Evolutionary conservation across 2,329 filamentous ascomycete species (phyloP), one percentile per base, ranked within the genome.

Genomic region (Myriosclerotinia duriaeana): DNA sequence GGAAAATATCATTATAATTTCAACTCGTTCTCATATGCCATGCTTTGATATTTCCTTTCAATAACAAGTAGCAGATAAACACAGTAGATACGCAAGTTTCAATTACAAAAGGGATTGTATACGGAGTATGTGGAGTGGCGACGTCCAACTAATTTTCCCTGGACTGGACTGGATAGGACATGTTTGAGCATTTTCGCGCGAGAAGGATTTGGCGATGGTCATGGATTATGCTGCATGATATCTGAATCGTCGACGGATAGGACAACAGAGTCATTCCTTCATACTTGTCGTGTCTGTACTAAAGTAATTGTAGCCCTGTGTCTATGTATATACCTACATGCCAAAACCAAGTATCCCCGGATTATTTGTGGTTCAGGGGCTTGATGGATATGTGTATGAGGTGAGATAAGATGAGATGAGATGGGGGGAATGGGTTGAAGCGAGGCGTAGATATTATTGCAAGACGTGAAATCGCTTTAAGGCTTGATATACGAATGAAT

Each of bases 151-250:
- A 38, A 48, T n/a, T 50, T 26, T 48, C 22, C 26, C 42, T 60
- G 8, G 44, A 14, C 30, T 26, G 14, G 34, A 14, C 2, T 12
- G n/a, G 58, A 50, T 36, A 50, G 2, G 15, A 11, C 7, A 38
- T 38, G 15, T 46, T 54, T 53, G 64, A 61, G 20, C 6, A 22
- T 46, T 50, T n/a, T 53, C 55, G 46, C 15, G 38, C 26, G 48
- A 66, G 64, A 53, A 61, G 64, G 55, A 66, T 66, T 61, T 26
- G 38, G 38, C 50, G 12, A 17, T n/a, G 30, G 5, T 20, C 63
- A 53, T 53, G 54, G 63, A 3, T 60, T 42, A 44, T 65, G 46
- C 42, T 65, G 63, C 63, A 53, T 60, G 53, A 44, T 60, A 65
- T 60, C 36, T 52, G 44, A 30, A 60, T 34, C 44, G 34, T 50